Evolutionary conservation across 805 yeast species (phyloP), one percentile per base, ranked within the genome.

Genomic region (Hanseniaspora lachancei): DNA sequence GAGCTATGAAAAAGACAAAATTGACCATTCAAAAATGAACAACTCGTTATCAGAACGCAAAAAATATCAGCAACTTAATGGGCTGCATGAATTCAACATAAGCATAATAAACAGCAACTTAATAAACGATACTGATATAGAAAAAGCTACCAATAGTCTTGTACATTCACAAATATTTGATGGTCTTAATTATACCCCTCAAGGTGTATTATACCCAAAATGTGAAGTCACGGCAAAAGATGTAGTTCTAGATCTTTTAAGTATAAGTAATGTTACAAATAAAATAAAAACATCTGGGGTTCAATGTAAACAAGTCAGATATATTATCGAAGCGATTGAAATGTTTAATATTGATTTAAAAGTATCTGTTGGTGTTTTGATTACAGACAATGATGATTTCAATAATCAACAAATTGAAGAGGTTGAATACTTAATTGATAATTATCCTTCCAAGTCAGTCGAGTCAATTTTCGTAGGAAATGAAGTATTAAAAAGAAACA

Each of bases 131-230:
- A 46, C 57, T 2, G 75, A 74, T 54, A 62, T 77, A 0, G 57
- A 63, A 23, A 54, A 61, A 0, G 59, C 76, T n/a, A 70, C 77
- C 76, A 63, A 62, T 12, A 63, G 71, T 23, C 59, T 63, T 16
- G 48, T 61, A 16, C 61, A 73, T 35, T 61, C 61, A 9, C 68
- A 70, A 47, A 69, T 72, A 2, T 78, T 82, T 58, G 72, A 76
- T 60, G 87, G 88, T 0, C 58, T 83, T 18, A 77, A 78, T 21
- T 83, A 83, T 64, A 74, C 84, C 3, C 88, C 88, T 0, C 64
- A 67, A 57, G 69, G 73, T 48, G 78, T 77, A 1, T 72, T 72
- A 62, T 74, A 70, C 49, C 85, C 86, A 0, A 49, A 59, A 18
- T 83, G 87, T 70, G 82, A 80, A 0, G 70, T 68, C 1, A 69